A percentile compares a stretch with the other conserved stretches of the same genome.
Evolutionary conservation across 2,329 filamentous ascomycete species (phyloP).

Genomic region (Coniochaeta hoffmannii): DNA sequence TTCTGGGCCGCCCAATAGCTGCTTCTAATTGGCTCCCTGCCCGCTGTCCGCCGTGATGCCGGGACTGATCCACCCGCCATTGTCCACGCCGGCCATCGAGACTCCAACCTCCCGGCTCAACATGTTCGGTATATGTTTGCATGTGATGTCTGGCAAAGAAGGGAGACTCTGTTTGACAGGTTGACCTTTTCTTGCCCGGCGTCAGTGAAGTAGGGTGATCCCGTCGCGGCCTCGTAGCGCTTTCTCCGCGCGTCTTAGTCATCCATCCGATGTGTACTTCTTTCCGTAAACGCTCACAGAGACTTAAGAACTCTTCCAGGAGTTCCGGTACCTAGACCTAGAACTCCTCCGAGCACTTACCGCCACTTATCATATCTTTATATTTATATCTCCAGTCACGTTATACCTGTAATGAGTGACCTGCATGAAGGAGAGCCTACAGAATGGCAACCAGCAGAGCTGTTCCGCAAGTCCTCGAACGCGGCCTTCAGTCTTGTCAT

Average conservation of each 20-base stretch:
- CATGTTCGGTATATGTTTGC: too few species aligned
- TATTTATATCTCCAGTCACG: too few species aligned
- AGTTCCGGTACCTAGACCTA: too few species aligned
- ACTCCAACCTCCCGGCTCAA: too few species aligned
- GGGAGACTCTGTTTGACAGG: too few species aligned
- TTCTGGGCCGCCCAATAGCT: background rate
- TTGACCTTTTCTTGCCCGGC: too few species aligned
- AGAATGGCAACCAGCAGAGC: background rate
- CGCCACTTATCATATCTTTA: too few species aligned
- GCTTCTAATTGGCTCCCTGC: background rate
- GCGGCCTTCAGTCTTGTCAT: conserved; percentile 35
- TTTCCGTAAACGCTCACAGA: background rate
- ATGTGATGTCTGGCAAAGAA: too few species aligned
- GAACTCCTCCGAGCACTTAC: too few species aligned
- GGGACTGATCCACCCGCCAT: background rate
- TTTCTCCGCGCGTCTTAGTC: background rate
- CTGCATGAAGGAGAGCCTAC: background rate
- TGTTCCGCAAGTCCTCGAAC: background rate
- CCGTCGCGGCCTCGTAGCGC: too few species aligned
- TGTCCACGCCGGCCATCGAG: background rate
- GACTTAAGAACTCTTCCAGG: background rate
- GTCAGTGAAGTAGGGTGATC: too few species aligned
- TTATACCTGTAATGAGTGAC: background rate
- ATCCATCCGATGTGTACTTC: background rate
- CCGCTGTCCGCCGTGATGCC: background rate